Evolutionary conservation across 2,329 filamentous ascomycete genomes (phyloP), one percentile per base, ranked within the genome.

Genomic region (Drechslerella stenobrocha): DNA sequence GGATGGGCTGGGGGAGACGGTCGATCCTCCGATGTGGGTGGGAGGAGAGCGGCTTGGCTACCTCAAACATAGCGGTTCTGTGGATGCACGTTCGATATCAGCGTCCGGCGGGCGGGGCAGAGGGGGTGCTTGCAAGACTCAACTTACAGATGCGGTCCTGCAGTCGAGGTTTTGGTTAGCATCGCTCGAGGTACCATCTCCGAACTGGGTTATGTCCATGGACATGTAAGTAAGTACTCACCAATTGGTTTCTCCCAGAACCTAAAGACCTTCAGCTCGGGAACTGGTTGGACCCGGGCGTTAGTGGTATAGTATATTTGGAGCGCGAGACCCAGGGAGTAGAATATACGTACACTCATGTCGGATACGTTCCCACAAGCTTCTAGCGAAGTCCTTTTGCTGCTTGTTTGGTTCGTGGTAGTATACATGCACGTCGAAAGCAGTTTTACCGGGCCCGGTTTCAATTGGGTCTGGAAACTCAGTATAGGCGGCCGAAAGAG

Each of bases 351-450:
- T 55, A 50, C 45, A 52, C 23, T 59, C 53, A 53, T 57, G 52
- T 52, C 65, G 32, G 8, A 61, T 59, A 26, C 50, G 46, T 60
- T 70, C 55, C 61, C 48, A 60, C 9, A 52, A 42, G 30, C 58
- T 63, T 23, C 42, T 61, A 5, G 64, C 57, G 11, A 65, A 58
- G 28, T 52, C 46, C 32, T 57, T 65, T n/a, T 56, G 51, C 9
- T 40, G 30, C 30, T 51, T 58, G 28, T 69, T 11, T 26, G 79
- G 77, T 71, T 85, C 83, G 70, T 85, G 83, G 76, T 90, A 89
- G 77, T 96, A 96, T 72, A 96, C 85, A 76, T 96, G 90, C 13
- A 95, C 77, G 74, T 96, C 90, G 71, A 96, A 96, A 8, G 85
- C 90, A 34, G 88, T 88, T 23, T 34, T 67, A 3, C 84, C 81